Evolutionary conservation across 106 monocot genomes (phyloP).

Genomic region (Dendrobium chrysotoxum): DNA sequence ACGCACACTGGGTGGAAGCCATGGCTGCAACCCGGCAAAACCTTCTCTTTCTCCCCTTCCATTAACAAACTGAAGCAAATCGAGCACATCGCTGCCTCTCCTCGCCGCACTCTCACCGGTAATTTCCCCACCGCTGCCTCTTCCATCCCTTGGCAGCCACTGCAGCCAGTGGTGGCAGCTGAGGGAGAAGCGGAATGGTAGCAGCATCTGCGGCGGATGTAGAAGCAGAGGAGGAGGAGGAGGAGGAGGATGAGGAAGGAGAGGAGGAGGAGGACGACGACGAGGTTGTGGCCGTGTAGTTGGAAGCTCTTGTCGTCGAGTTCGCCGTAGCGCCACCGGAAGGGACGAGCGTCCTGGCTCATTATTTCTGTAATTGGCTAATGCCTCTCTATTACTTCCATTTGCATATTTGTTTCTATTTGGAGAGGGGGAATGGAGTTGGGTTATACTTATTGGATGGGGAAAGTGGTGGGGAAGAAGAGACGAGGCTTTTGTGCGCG

Average conservation of each 20-base stretch:
- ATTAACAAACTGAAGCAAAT: conserved; percentile 45
- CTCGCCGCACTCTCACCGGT: background rate
- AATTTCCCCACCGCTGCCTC: background rate
- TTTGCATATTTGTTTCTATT: too few relatives aligned
- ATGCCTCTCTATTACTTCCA: too few relatives aligned
- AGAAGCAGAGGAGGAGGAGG: conserved; percentile 25
- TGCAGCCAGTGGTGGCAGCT: background rate
- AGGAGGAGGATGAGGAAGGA: conserved; percentile 14
- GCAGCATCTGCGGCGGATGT: conserved; percentile 19
- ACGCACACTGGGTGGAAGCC: conserved; percentile 68
- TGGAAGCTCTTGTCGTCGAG: background rate
- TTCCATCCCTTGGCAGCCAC: background rate
- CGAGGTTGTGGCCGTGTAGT: background rate
- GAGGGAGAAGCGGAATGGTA: conserved; percentile 3
- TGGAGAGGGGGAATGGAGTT: too few relatives aligned
- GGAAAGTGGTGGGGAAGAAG: too few relatives aligned
- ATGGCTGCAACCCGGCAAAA: conserved; percentile 46
- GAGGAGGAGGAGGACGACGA: conserved; percentile 12
- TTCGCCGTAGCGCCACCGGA: conserved; percentile 31
- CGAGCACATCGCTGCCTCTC: conserved; percentile 34
- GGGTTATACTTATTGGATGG: too few relatives aligned
- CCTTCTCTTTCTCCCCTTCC: conserved; percentile 59
- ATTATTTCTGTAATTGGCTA: too few relatives aligned
- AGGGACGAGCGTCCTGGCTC: conserved; percentile 19
- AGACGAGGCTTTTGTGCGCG: too few relatives aligned